Conservation (phyloP, 2,329 filamentous ascomycete species). For the Zalaria obscura region DNA sequence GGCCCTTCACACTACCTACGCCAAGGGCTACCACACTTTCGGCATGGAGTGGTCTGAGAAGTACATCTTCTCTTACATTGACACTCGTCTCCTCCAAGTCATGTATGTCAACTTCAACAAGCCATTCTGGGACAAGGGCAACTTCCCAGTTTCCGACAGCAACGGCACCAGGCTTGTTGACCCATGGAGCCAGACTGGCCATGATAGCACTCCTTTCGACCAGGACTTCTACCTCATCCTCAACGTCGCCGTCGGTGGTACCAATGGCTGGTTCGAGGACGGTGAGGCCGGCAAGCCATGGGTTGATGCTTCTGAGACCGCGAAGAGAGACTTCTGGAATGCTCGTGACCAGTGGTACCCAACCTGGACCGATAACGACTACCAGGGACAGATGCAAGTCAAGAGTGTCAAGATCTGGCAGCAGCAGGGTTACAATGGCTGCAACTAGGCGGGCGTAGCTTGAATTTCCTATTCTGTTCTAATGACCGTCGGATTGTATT, state of each 20-base stretch:
- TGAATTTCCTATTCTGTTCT: no score
- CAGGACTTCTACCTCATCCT: constrained; percentile 27
- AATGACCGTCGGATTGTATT: no score
- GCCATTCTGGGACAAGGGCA: constrained; percentile 23
- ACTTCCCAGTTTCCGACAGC: constrained; percentile 18
- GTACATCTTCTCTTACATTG: constrained; percentile 77
- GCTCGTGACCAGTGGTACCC: constrained; percentile 21
- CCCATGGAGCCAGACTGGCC: constrained; percentile 21
- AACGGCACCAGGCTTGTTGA: constrained; percentile 23
- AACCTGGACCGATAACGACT: constrained; percentile 17
- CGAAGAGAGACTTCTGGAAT: constrained; percentile 66
- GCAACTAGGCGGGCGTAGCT: constrained; percentile 9
- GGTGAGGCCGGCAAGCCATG: constrained; percentile 61
- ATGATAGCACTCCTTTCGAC: constrained; percentile 24
- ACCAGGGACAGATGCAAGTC: constrained; percentile 21
- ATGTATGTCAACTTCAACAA: constrained; percentile 49
- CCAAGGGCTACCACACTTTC: constrained; percentile 56
- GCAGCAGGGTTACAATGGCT: constrained; percentile 33
- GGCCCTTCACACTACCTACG: constrained; percentile 62
- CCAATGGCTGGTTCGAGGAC: constrained; percentile 64
- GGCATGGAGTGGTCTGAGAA: constrained; percentile 80
- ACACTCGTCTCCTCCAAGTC: constrained; percentile 66
- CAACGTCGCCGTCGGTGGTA: constrained; percentile 25
- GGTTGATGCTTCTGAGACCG: constrained; percentile 53
- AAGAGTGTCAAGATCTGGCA: constrained; percentile 33